These are phyloP conservation scores for Pythium aristosporum DNA, from an alignment of 352 stramenopile genomes.

Conservation along the genomic window DNA sequence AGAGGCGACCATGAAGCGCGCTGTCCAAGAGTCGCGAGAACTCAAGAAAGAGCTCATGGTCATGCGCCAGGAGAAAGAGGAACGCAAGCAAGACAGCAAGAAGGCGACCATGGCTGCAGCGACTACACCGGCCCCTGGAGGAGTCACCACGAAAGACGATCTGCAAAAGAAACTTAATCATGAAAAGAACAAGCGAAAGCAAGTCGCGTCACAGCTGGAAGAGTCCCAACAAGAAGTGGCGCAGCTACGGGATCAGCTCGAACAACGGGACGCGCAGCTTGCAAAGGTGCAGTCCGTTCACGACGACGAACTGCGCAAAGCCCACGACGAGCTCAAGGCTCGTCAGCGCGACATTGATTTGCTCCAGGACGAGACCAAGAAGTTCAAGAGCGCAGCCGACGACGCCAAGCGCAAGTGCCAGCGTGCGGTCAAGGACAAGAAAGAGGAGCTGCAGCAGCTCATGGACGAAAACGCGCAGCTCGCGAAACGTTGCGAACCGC, in stretches of 20 bases:
- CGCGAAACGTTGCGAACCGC: slow-evolving; percentile 26
- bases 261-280: slow-evolving; percentile 17
- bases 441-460: slow-evolving; percentile 45
- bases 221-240: slow-evolving; percentile 3
- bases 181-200: slow-evolving; percentile 26
- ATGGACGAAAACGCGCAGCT: slow-evolving; percentile 52
- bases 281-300: slow-evolving; percentile 12
- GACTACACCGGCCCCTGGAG: slow-evolving; percentile 21
- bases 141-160: slow-evolving; percentile 27
- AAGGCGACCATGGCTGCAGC: slow-evolving; percentile 17
- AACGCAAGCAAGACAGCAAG: slow-evolving; percentile 32
- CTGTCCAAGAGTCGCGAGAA: slow-evolving; percentile 65
- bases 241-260: slow-evolving; percentile 8
- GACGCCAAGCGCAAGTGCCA: slow-evolving; percentile 30
- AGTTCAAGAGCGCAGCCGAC: slow-evolving; percentile 21
- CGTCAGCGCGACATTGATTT: slow-evolving; percentile 22
- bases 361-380: slow-evolving; percentile 39
- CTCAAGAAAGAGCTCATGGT: slow-evolving; percentile 78
- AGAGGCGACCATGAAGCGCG: slow-evolving; percentile 73
- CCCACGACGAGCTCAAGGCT: slow-evolving; percentile 13
- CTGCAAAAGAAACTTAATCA: slow-evolving; percentile 39
- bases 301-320: slow-evolving; percentile 6
- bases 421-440: slow-evolving; percentile 42
- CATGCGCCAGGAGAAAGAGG: slow-evolving; percentile 73
- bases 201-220: slow-evolving; percentile 12